Evolutionary conservation across 768 basidiomycete genomes (phyloP), one percentile per base, ranked within the genome.

Genomic region (Psilocybe cubensis): DNA sequence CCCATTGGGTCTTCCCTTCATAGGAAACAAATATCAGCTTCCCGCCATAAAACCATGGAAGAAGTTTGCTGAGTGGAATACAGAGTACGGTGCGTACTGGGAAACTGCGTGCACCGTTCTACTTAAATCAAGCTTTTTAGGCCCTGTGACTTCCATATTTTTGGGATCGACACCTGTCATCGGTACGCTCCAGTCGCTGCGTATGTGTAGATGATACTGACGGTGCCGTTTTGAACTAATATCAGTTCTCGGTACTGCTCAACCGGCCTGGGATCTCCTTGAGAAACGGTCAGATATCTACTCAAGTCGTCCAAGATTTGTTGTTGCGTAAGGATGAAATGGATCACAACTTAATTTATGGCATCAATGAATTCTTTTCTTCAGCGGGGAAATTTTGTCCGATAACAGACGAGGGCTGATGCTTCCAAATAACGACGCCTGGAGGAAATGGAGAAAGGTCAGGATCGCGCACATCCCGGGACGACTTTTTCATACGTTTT

Each of bases 271-370:
- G 45, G 46, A 52, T 40, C 40, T 67, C 8, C 68, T 83, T 14
- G 80, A 82, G 60, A 82, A 81, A 57, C 74, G 79, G 11, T 80
- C 79, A 0, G 73, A 79, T 2, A 79, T 78, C 17, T 82, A 82
- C 52, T 80, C 79, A 9, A 79, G 76, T 56, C 73, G 81, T 2
- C 82, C 81, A 28, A 75, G 79, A 14, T 78, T 79, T 40, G 74
- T 82, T 27, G 73, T 81, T 47, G 76, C 71, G 75, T 76, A 59
- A 48, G 72, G 57, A n/a, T 38, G 23, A 29, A 28, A 10, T 38
- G 1, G 23, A 7, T 29, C 38, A 40, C 3, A 9, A 35, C 4
- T 49, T 45, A 21, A 23, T 14, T 43, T 21, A 46, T n/a, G 52
- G 29, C 21, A 12, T 23, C n/a, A 10, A 47, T 21, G 18, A 18